phyloP scores from a whole-genome alignment of 192 early-diverging fungal genomes.

The Umbelopsis ramanniana region DNA sequence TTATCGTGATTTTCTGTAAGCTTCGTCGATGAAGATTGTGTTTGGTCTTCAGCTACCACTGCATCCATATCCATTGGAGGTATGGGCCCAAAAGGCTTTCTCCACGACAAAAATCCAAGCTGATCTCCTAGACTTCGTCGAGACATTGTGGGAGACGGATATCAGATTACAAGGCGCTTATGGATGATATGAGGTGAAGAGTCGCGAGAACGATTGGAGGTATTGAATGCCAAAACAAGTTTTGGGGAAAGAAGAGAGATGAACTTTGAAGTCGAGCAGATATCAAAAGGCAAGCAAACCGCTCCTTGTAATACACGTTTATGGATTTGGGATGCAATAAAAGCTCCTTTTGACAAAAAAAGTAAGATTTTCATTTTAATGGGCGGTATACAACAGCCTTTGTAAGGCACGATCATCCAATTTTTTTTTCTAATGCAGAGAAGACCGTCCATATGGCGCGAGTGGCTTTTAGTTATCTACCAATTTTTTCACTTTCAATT shows the following conservation, averaged over 20 bases:
- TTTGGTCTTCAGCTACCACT: not conserved
- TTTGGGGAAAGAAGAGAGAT: not conserved
- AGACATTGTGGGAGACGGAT: not conserved
- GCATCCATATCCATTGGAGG: not conserved
- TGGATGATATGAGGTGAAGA: not conserved
- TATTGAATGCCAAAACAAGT: not conserved
- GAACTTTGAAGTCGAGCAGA: not conserved
- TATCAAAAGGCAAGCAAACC: not conserved
- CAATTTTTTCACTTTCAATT: not conserved
- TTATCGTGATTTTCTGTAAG: conserved; percentile 41
- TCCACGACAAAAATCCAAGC: conserved; percentile 16
- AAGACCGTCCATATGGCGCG: not conserved
- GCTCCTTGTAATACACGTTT: conserved; percentile 7
- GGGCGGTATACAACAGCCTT: conserved; percentile 2
- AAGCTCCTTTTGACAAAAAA: conserved; percentile 25
- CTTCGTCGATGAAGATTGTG: not conserved
- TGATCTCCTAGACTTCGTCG: conserved; percentile 17
- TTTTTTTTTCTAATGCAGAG: not conserved
- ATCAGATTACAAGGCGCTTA: not conserved
- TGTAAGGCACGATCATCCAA: not conserved
- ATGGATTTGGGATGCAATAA: conserved; percentile 23
- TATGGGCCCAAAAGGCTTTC: conserved; percentile 1
- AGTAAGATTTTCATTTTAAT: conserved; percentile 11
- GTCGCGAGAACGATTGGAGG: not conserved
- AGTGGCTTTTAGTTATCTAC: not conserved